These are phyloP conservation scores for Voacanga thouarsii DNA, from an alignment of 257 asterid species.

Conservation along the genomic window DNA sequence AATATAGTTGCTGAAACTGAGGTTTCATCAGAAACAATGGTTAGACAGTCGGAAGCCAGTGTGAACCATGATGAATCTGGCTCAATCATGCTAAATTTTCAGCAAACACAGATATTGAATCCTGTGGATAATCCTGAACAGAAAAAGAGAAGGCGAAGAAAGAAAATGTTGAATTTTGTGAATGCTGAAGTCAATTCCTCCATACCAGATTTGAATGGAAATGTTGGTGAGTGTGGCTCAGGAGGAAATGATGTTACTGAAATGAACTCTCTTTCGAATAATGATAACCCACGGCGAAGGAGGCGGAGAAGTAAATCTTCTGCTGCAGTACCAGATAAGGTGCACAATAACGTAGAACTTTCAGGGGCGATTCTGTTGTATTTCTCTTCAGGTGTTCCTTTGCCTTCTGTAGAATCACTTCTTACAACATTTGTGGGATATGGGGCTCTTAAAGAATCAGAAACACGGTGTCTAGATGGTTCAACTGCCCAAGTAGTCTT, in stretches of 20 bases:
- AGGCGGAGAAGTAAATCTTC: constrained; percentile 27
- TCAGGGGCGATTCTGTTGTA: constrained; percentile 8
- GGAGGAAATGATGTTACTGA: constrained; percentile 28
- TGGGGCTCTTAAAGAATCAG: constrained; percentile 7
- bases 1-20: constrained; percentile 14
- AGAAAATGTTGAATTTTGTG: not conserved
- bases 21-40: constrained; percentile 16
- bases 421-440: constrained; percentile 6
- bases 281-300: constrained; percentile 30
- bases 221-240: constrained; percentile 22
- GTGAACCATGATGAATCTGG: constrained; percentile 17
- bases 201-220: constrained; percentile 74
- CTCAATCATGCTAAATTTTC: constrained; percentile 24
- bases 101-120: constrained; percentile 19
- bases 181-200: constrained; percentile 23
- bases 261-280: constrained; percentile 20
- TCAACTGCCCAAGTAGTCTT: constrained; percentile 14
- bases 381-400: constrained; percentile 8
- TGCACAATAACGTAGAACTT: constrained; percentile 17
- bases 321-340: constrained; percentile 17
- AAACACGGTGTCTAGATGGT: not conserved
- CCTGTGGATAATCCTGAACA: constrained; percentile 9
- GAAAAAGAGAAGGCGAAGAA: not conserved
- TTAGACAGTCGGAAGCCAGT: constrained; percentile 5
- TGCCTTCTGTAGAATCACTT: constrained; percentile 12